Evolutionary conservation across 1,139 yeast species (phyloP).

Genomic region (Kodamaea suecica): DNA sequence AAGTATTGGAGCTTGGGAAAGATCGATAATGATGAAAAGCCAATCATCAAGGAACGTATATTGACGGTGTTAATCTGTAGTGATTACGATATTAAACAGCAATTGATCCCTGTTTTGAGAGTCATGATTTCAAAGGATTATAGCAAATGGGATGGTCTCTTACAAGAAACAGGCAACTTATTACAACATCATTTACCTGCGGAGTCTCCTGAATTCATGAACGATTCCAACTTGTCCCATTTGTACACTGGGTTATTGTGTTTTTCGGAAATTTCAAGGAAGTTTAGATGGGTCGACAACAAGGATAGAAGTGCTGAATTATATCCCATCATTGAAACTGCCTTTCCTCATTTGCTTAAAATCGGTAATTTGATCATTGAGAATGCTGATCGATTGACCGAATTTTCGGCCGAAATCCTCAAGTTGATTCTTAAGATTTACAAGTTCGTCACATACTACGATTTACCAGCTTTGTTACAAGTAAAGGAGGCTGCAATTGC

Average conservation of each 20-base stretch:
- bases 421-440: constrained; percentile 73
- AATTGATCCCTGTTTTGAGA: constrained; percentile 68
- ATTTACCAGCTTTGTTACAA: constrained; percentile 71
- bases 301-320: constrained; percentile 51
- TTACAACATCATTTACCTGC: constrained; percentile 38
- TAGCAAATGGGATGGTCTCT: constrained; percentile 70
- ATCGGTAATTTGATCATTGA: constrained; percentile 62
- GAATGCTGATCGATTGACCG: constrained; percentile 33
- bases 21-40: constrained; percentile 69
- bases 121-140: constrained; percentile 66
- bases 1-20: constrained; percentile 53
- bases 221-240: constrained; percentile 49
- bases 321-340: constrained; percentile 57
- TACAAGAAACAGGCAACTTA: constrained; percentile 57
- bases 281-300: constrained; percentile 74
- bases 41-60: constrained; percentile 61
- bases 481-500: constrained; percentile 51
- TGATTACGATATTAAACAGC: constrained; percentile 52
- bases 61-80: constrained; percentile 40
- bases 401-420: constrained; percentile 66
- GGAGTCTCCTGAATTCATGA: constrained; percentile 10
- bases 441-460: constrained; percentile 79
- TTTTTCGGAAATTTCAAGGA: constrained; percentile 69
- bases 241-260: constrained; percentile 77
- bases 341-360: constrained; percentile 66